Evolutionary conservation across 2,329 filamentous ascomycete species (phyloP).

Genomic region (Thielaviopsis musarum): DNA sequence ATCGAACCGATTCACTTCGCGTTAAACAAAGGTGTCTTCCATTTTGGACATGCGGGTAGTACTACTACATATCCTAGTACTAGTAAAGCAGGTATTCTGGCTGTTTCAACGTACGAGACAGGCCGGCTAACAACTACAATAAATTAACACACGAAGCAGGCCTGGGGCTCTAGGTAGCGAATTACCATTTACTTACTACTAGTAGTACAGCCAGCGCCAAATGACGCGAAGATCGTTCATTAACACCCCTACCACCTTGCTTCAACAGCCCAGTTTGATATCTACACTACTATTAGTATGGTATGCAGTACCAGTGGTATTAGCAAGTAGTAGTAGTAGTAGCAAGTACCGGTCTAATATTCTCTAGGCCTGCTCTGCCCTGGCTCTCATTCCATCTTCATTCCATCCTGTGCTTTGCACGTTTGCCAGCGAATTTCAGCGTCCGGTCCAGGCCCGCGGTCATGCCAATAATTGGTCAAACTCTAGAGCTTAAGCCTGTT

Average conservation of each 20-base stretch:
- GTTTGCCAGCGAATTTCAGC: background rate
- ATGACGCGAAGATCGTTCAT: background rate
- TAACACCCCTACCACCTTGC: background rate
- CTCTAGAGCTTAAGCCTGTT: too few relatives aligned
- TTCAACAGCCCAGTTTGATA: too few relatives aligned
- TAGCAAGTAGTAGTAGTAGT: background rate
- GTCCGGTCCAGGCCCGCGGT: background rate
- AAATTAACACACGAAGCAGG: background rate
- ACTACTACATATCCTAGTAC: background rate
- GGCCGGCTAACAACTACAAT: background rate
- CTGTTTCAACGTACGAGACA: background rate
- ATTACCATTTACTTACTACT: background rate
- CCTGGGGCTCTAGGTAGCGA: background rate
- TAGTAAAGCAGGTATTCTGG: background rate
- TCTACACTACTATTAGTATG: too few relatives aligned
- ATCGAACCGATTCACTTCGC: background rate
- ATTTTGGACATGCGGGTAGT: background rate
- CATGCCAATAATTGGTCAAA: too few relatives aligned
- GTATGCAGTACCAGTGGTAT: background rate
- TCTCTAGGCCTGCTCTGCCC: background rate
- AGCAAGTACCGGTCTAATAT: background rate
- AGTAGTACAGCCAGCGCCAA: too few relatives aligned
- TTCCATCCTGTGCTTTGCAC: background rate
- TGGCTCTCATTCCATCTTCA: background rate
- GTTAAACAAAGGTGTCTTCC: background rate